A percentile compares a stretch with the other conserved stretches of the same genome.
Conservation (phyloP, 2,329 filamentous ascomycete genomes). For the Septoria petroselini region DNA sequence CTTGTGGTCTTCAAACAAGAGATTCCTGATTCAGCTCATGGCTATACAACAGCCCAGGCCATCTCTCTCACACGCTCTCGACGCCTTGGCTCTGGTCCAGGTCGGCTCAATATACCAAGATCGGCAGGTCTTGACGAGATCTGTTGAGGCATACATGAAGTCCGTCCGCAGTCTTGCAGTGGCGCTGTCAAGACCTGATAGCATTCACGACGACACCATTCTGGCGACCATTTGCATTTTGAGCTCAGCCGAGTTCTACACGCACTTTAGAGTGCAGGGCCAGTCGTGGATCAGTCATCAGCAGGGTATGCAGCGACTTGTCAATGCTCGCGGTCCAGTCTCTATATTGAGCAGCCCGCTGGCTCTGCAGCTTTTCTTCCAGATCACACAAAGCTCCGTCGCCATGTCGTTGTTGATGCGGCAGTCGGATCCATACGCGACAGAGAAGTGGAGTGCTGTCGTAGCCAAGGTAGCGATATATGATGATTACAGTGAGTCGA, state of each 20-base stretch:
- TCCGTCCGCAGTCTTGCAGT: slow-evolving; percentile 24
- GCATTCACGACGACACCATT: slow-evolving; percentile 26
- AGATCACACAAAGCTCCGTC: slow-evolving; percentile 27
- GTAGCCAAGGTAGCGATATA: not conserved
- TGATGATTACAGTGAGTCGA: slow-evolving; percentile 16
- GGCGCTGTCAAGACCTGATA: slow-evolving; percentile 17
- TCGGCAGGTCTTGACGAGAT: slow-evolving; percentile 22
- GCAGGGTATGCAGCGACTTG: slow-evolving; percentile 27
- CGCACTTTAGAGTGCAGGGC: slow-evolving; percentile 28
- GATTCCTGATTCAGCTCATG: slow-evolving; percentile 23
- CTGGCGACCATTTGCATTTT: slow-evolving; percentile 31
- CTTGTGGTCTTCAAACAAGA: slow-evolving; percentile 13
- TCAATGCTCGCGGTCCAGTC: slow-evolving; percentile 28
- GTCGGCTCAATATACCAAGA: slow-evolving; percentile 30
- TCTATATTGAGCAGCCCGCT: slow-evolving; percentile 24
- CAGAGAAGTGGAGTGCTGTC: slow-evolving; percentile 26
- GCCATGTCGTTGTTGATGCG: slow-evolving; percentile 27
- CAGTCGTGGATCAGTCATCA: slow-evolving; percentile 30
- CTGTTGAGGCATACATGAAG: slow-evolving; percentile 26
- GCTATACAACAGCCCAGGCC: slow-evolving; percentile 12
- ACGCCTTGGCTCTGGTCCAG: slow-evolving; percentile 31
- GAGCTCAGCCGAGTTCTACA: slow-evolving; percentile 31
- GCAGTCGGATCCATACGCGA: slow-evolving; percentile 26
- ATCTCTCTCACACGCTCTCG: slow-evolving; percentile 28
- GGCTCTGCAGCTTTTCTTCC: slow-evolving; percentile 29